Conservation (phyloP, 2,329 filamentous ascomycete species). For the Metarhizium robertsii region DNA sequence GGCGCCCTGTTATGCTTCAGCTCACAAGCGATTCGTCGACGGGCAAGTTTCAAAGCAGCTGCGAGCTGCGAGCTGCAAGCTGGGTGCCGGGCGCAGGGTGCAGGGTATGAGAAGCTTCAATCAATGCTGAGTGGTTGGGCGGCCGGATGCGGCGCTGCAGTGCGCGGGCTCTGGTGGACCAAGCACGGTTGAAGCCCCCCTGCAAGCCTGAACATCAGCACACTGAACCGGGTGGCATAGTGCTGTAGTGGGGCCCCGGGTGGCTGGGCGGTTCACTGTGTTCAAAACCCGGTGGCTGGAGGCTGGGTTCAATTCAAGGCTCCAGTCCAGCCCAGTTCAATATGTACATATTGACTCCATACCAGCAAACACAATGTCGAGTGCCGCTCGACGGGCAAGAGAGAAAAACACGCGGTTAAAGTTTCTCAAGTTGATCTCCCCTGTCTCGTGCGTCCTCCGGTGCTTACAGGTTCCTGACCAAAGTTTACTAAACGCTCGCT, state of each 20-base stretch:
- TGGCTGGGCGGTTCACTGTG: background rate
- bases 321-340: too few relatives aligned
- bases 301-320: background rate
- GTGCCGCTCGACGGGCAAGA: too few relatives aligned
- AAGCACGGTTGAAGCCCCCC: too few relatives aligned
- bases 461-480: too few relatives aligned
- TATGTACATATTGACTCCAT: too few relatives aligned
- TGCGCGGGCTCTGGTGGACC: too few relatives aligned
- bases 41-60: background rate
- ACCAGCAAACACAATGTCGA: too few relatives aligned
- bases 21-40: background rate
- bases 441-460: too few relatives aligned
- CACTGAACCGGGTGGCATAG: background rate
- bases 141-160: background rate
- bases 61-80: background rate
- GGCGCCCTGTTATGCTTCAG: background rate
- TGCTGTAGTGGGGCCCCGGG: background rate
- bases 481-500: too few relatives aligned
- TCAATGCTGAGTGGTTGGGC: slow-evolving; percentile 17
- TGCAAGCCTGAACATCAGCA: too few relatives aligned
- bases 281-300: background rate
- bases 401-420: too few relatives aligned
- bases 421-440: too few relatives aligned
- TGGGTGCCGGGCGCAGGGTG: background rate
- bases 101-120: slow-evolving; percentile 13